phyloP scores from a whole-genome alignment of 768 basidiomycete species.

The Pleurotus citrinopileatus region DNA sequence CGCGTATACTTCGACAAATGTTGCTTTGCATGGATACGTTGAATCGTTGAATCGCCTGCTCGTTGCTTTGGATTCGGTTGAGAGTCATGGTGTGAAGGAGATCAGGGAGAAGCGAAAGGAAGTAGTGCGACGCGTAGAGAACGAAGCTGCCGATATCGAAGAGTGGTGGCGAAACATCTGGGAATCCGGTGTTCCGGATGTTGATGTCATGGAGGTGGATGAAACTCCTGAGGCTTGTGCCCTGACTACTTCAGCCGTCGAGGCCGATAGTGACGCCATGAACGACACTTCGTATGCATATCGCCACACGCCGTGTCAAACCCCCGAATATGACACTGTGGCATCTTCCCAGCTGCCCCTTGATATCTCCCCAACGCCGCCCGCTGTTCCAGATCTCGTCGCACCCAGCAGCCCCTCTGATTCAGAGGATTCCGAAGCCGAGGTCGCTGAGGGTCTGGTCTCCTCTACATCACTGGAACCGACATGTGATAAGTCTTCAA shows the following conservation, averaged over 20 bases:
- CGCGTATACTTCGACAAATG: constrained; percentile 61
- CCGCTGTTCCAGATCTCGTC: neutral
- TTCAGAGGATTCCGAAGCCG: neutral
- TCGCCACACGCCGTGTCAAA: too few species aligned
- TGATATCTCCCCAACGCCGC: neutral
- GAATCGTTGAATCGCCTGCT: constrained; percentile 62
- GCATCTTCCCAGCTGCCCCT: neutral
- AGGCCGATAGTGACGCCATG: too few species aligned
- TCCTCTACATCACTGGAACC: too few species aligned
- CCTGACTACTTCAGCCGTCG: too few species aligned
- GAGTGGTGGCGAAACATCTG: constrained; percentile 37
- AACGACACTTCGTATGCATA: too few species aligned
- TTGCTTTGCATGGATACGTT: constrained; percentile 56
- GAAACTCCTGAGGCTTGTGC: too few species aligned
- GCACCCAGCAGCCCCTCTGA: too few species aligned
- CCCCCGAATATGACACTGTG: too few species aligned
- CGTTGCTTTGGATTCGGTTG: constrained; percentile 64
- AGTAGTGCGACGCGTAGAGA: constrained; percentile 58
- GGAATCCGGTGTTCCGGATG: too few species aligned
- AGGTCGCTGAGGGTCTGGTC: neutral
- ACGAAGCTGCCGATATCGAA: constrained; percentile 55
- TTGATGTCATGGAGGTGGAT: too few species aligned
- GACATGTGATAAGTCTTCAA: too few species aligned
- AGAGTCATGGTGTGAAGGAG: constrained; percentile 54
- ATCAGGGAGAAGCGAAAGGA: constrained; percentile 50